Conservation (phyloP, 768 basidiomycete species). For the Hygrophorus pudorinus region DNA sequence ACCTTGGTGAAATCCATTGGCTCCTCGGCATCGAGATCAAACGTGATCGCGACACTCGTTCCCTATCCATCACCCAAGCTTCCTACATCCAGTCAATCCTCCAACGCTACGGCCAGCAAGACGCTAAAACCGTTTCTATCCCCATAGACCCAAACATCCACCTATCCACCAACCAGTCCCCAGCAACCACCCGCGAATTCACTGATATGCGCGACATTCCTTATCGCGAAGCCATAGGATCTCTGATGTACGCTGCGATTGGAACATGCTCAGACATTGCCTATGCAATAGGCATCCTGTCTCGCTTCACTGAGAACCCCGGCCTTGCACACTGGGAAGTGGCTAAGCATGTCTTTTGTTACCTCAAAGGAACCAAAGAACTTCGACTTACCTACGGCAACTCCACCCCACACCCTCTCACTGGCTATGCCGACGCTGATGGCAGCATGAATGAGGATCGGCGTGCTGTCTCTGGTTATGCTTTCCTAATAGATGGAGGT, state of each 20-base stretch:
- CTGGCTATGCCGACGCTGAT: slow-evolving; percentile 16
- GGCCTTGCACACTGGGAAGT: slow-evolving; percentile 16
- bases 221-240: slow-evolving; percentile 14
- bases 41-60: slow-evolving; percentile 9
- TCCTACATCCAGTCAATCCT: slow-evolving; percentile 17
- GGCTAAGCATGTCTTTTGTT: slow-evolving; percentile 11
- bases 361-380: slow-evolving; percentile 10
- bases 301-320: slow-evolving; percentile 21
- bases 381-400: slow-evolving; percentile 8
- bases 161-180: slow-evolving; percentile 9
- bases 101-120: slow-evolving; percentile 10
- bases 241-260: slow-evolving; percentile 17
- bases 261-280: slow-evolving; percentile 19
- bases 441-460: slow-evolving; percentile 15
- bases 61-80: slow-evolving; percentile 19
- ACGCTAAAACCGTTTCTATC: slow-evolving; percentile 12
- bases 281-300: slow-evolving; percentile 14
- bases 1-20: slow-evolving; percentile 12
- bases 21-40: slow-evolving; percentile 13
- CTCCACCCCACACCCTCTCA: too few species aligned
- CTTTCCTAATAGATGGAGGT: slow-evolving; percentile 19
- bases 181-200: slow-evolving; percentile 3
- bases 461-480: slow-evolving; percentile 21
- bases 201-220: slow-evolving; percentile 6
- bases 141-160: slow-evolving; percentile 12